These are phyloP conservation scores for Rutstroemia sp. DNA, from an alignment of 2,329 filamentous ascomycete species.

Conservation along the genomic window DNA sequence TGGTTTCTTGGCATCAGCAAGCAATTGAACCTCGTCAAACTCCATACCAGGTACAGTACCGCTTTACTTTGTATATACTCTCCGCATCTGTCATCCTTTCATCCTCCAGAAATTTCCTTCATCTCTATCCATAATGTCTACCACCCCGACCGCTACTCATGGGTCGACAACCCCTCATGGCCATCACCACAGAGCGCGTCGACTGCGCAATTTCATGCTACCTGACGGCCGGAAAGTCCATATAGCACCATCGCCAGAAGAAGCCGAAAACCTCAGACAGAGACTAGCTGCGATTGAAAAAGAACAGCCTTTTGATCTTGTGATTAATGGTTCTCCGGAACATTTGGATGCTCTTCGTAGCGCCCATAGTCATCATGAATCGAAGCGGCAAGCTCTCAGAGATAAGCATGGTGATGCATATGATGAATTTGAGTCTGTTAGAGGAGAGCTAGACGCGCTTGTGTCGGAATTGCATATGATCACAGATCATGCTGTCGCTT, in stretches of 20 bases:
- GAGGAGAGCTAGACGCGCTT: conserved; percentile 45
- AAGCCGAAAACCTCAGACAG: conserved; percentile 40
- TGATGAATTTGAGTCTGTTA: conserved; percentile 49
- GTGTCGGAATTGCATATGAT: conserved; percentile 45
- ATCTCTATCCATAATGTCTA: conserved; percentile 12
- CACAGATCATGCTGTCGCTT: conserved; percentile 44
- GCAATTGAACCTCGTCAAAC: neutral
- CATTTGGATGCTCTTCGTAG: conserved; percentile 40
- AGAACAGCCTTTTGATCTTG: conserved; percentile 41
- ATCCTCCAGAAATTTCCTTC: neutral
- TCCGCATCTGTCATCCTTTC: neutral
- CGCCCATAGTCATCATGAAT: conserved; percentile 46
- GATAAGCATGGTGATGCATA: conserved; percentile 43
- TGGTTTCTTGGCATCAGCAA: neutral
- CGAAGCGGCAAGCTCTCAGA: conserved; percentile 38
- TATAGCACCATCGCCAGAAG: conserved; percentile 48
- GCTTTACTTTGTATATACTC: neutral
- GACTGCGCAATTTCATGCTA: conserved; percentile 45
- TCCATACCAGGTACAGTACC: neutral
- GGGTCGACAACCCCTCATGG: conserved; percentile 6
- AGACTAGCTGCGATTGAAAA: conserved; percentile 34
- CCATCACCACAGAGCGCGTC: conserved; percentile 29
- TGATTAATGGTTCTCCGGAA: conserved; percentile 48
- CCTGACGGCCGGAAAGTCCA: conserved; percentile 50
- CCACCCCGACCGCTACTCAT: conserved; percentile 11